These are phyloP conservation scores for Hirschioporus abietinus DNA, from an alignment of 768 basidiomycete genomes.

Conservation along the genomic window DNA sequence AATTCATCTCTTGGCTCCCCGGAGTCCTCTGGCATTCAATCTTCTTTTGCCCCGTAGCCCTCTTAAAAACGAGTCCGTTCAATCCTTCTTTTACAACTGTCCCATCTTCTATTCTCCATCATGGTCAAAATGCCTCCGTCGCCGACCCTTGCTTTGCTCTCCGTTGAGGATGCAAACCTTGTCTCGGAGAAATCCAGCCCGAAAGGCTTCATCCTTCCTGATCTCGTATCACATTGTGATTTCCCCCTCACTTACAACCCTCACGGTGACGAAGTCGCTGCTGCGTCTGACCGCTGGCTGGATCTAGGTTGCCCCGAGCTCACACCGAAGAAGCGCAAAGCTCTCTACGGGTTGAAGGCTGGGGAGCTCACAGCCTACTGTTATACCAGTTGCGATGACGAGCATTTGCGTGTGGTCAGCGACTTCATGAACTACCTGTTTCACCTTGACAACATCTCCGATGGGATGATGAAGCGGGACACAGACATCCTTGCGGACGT, in stretches of 20 bases:
- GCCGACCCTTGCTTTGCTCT: neutral
- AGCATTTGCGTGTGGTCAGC: slow-evolving; percentile 56
- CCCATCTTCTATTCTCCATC: neutral
- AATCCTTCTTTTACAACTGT: neutral
- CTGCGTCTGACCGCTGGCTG: slow-evolving; percentile 46
- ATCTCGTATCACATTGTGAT: slow-evolving; percentile 47
- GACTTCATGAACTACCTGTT: slow-evolving; percentile 57
- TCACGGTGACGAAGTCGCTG: slow-evolving; percentile 40
- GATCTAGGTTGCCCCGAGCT: slow-evolving; percentile 42
- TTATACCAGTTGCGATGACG: slow-evolving; percentile 50
- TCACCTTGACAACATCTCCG: slow-evolving; percentile 37
- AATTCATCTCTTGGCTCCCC: neutral
- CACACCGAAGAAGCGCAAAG: slow-evolving; percentile 22
- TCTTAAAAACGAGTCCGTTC: neutral
- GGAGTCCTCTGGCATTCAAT: neutral
- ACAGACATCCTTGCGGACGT: slow-evolving; percentile 19
- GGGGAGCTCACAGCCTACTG: slow-evolving; percentile 63
- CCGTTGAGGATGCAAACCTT: neutral
- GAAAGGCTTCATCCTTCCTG: slow-evolving; percentile 45
- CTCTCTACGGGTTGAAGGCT: slow-evolving; percentile 53
- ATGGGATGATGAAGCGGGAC: slow-evolving; percentile 19
- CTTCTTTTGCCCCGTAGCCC: neutral
- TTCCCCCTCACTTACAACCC: slow-evolving; percentile 41
- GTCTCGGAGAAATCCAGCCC: slow-evolving; percentile 11
- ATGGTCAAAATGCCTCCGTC: neutral